Evolutionary conservation across 148 eudicot species (phyloP).

Genomic region (Heliosperma pusillum): DNA sequence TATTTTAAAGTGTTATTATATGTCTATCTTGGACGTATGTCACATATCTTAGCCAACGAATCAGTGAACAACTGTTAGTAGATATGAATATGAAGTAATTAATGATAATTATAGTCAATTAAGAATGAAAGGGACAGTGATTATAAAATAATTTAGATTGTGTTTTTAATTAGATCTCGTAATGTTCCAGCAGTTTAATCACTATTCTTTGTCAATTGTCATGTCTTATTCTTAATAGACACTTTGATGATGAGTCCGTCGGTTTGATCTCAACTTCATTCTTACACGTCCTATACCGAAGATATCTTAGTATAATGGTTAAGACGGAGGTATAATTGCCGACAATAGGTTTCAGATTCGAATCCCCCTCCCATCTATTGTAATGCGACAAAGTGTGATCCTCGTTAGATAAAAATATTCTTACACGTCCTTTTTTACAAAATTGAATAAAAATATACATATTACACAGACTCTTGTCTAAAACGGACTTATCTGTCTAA

Average conservation of each 20-base stretch:
- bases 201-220: not conserved
- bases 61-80: not conserved
- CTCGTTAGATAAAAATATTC: too few relatives aligned
- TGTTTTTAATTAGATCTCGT: not conserved
- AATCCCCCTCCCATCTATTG: too few relatives aligned
- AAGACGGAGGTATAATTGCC: too few relatives aligned
- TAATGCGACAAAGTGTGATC: too few relatives aligned
- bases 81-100: not conserved
- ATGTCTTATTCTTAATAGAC: not conserved
- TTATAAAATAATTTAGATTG: slow-evolving; percentile 9
- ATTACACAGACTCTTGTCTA: not conserved
- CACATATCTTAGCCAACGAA: too few relatives aligned
- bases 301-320: too few relatives aligned
- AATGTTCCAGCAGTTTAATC: slow-evolving; percentile 1
- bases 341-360: too few relatives aligned
- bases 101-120: slow-evolving; percentile 15
- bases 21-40: slow-evolving; percentile 22
- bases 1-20: not conserved
- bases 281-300: not conserved
- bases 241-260: not conserved
- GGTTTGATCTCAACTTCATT: not conserved
- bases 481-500: too few relatives aligned
- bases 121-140: slow-evolving; percentile 6
- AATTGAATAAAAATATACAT: too few relatives aligned
- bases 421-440: too few relatives aligned